phyloP scores from a whole-genome alignment of 345 rosid genomes.

The Lenwebbia sp. region DNA sequence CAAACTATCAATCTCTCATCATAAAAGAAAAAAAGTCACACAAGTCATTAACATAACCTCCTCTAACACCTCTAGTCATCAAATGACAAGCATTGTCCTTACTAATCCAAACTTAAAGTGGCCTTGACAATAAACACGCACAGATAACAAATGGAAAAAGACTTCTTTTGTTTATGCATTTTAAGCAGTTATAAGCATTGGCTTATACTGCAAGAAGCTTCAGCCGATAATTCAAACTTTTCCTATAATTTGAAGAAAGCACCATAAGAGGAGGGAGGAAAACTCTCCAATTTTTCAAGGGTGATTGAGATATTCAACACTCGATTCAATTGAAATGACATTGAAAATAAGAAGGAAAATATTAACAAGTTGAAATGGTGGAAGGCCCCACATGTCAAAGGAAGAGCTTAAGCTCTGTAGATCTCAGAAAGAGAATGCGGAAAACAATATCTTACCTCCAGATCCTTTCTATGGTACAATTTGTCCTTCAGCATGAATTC shows the following conservation, averaged over 20 bases:
- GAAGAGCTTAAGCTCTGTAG: neutral
- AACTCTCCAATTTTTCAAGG: neutral
- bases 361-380: neutral
- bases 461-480: conserved; percentile 82
- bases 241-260: neutral
- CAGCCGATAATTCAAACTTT: neutral
- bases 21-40: neutral
- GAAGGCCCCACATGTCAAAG: neutral
- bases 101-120: neutral
- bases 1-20: neutral
- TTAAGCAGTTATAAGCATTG: neutral
- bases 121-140: neutral
- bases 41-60: neutral
- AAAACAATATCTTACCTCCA: conserved; percentile 43
- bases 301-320: neutral
- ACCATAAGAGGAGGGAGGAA: neutral
- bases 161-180: neutral
- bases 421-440: neutral
- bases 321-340: neutral
- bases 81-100: neutral
- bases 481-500: conserved; percentile 79
- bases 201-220: neutral
- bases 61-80: neutral
- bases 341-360: neutral
- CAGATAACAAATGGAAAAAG: neutral